These are phyloP conservation scores for Xylaria palmicola DNA, from an alignment of 495 filamentous ascomycete species.

Conservation along the genomic window DNA sequence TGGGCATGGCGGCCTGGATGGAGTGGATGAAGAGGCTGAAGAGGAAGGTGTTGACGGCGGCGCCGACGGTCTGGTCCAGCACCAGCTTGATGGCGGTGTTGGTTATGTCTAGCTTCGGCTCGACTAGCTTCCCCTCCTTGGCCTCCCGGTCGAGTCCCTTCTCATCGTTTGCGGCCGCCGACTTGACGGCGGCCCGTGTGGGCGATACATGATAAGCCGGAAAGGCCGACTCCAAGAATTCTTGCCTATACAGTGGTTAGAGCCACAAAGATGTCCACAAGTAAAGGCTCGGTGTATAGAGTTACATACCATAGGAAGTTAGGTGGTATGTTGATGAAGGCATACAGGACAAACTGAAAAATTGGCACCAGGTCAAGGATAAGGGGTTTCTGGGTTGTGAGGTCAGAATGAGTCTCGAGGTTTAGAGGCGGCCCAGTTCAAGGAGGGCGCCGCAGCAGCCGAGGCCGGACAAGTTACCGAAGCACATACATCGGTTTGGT, in stretches of 20 bases:
- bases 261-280: background rate
- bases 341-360: constrained; percentile 76
- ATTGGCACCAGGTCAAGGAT: constrained; percentile 61
- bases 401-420: background rate
- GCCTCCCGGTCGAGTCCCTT: constrained; percentile 43
- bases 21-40: constrained; percentile 57
- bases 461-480: background rate
- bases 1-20: constrained; percentile 39
- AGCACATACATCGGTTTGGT: constrained; percentile 57
- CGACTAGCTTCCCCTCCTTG: constrained; percentile 38
- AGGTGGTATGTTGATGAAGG: constrained; percentile 72
- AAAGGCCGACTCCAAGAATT: constrained; percentile 51
- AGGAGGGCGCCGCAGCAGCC: background rate
- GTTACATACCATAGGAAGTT: constrained; percentile 81
- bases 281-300: background rate
- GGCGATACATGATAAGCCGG: constrained; percentile 41
- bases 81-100: constrained; percentile 81
- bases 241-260: constrained; percentile 39
- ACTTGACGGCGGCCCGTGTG: constrained; percentile 33
- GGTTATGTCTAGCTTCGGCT: constrained; percentile 56
- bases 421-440: background rate
- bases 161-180: constrained; percentile 41
- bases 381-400: constrained; percentile 43
- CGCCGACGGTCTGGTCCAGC: constrained; percentile 79
- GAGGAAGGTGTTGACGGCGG: constrained; percentile 70